phyloP scores from a whole-genome alignment of 345 rosid species.

The Citrus australasica region DNA sequence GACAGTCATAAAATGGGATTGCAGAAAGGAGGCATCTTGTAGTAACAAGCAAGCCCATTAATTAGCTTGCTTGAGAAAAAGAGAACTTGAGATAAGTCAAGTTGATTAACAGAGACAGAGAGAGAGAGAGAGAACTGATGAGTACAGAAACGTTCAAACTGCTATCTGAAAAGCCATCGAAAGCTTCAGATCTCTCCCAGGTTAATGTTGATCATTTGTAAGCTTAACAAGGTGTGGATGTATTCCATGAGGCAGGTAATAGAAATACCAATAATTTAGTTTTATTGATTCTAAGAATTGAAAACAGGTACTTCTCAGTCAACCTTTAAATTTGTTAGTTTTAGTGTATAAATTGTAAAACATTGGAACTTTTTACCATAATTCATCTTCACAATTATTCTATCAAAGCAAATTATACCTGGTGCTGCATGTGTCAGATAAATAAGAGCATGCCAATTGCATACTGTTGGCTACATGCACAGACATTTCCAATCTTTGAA shows the following conservation, averaged over 20 bases:
- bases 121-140: not conserved
- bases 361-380: not conserved
- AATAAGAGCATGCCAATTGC: slow-evolving; percentile 35
- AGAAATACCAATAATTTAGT: not conserved
- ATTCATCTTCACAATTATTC: not conserved
- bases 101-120: not conserved
- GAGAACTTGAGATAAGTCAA: not conserved
- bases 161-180: not conserved
- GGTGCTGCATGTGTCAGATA: slow-evolving; percentile 27
- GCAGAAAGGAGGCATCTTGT: not conserved
- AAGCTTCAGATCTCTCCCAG: not conserved
- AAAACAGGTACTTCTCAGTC: not conserved
- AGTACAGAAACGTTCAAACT: not conserved
- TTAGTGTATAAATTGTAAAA: not conserved
- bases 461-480: slow-evolving; percentile 42
- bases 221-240: not conserved
- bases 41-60: not conserved
- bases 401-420: slow-evolving; percentile 35
- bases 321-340: not conserved
- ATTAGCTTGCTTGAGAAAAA: not conserved
- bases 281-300: not conserved
- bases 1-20: not conserved
- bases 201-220: not conserved
- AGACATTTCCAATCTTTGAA: slow-evolving; percentile 63
- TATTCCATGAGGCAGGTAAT: not conserved